phyloP scores from a whole-genome alignment of 2,329 filamentous ascomycete genomes.

The Cladobotryum protrusum region DNA sequence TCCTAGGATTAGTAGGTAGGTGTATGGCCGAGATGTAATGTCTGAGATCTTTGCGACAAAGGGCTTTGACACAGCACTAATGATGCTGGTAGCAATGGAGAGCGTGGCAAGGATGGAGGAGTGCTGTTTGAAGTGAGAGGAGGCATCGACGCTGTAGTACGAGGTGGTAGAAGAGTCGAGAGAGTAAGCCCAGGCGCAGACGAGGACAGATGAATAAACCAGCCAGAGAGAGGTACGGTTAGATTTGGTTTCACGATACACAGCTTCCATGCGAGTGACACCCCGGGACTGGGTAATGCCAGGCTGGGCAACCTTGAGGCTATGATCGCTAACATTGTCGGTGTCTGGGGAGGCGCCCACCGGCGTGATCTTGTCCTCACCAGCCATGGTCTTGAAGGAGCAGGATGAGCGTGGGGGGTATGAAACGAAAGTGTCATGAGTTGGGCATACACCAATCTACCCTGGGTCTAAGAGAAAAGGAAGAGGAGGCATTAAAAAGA shows the following conservation, averaged over 20 bases:
- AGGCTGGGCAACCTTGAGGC: conserved; percentile 12
- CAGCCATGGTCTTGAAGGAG: too few species aligned
- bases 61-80: conserved; percentile 50
- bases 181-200: conserved; percentile 27
- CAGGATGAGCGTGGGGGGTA: too few species aligned
- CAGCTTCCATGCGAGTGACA: conserved; percentile 25
- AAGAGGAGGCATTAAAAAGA: too few species aligned
- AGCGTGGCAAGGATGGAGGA: conserved; percentile 22
- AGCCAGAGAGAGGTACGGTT: conserved; percentile 21
- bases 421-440: too few species aligned
- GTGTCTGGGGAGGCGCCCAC: background rate
- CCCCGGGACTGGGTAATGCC: conserved; percentile 17
- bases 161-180: conserved; percentile 24
- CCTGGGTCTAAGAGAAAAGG: too few species aligned
- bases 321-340: conserved; percentile 3
- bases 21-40: conserved; percentile 56
- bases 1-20: conserved; percentile 48
- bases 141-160: conserved; percentile 24
- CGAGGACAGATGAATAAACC: conserved; percentile 22
- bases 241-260: conserved; percentile 22
- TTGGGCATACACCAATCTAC: too few species aligned
- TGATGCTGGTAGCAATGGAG: conserved; percentile 28
- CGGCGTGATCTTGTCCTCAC: too few species aligned
- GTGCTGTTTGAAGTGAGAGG: conserved; percentile 24
- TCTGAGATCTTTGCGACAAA: conserved; percentile 57